Base-by-base conservation (phyloP, 768 basidiomycete species). In the Cystobasidium ongulense region DNA sequence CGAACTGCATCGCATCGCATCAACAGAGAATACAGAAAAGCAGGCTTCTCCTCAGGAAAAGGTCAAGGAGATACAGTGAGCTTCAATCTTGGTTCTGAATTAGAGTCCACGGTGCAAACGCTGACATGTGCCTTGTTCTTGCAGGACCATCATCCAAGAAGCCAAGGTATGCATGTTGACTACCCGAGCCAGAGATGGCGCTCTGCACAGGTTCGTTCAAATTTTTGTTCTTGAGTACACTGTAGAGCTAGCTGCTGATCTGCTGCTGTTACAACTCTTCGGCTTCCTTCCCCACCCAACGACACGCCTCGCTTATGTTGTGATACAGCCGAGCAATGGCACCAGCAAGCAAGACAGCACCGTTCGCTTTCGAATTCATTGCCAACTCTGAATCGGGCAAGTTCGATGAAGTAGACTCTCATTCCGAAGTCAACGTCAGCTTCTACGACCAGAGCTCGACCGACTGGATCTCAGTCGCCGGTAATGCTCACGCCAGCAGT, bases 311-410 rank as follows among this genome's bases (percentile, higher is more conserved):
- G n/a, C n/a, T n/a, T n/a, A 46, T 46, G n/a, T 46, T 46, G 43
- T 46, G 43, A 7, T 39, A 75, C 76, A 74, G 74, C 29, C 74
- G 78, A 46, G 76, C 76, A 21, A 78, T 78, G 78, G 35, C 64
- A 13, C 74, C 78, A 33, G 78, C 78, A 0, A 5, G 2, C 38
- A 70, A 77, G 73, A 63, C 75, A 52, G 77, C 76, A 59, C 68
- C 68, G 18, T 75, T 79, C 74, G 74, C 75, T 29, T 77, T 78
- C 77, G 54, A 71, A 43, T 79, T 79, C 74, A 59, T 79, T 39
- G 76, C 76, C 50, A 78, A 79, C 76, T 75, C 72, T 39, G 76
- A 78, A 52, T 74, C 71, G 18, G 76, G 76, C 63, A 79, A 78
- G 68, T 77, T 78, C 18, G 78, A 78, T 68, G 78, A 78, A 63